Evolutionary conservation across 164 flowering plant species (phyloP).

Genomic region (Magnolia changhungtana): DNA sequence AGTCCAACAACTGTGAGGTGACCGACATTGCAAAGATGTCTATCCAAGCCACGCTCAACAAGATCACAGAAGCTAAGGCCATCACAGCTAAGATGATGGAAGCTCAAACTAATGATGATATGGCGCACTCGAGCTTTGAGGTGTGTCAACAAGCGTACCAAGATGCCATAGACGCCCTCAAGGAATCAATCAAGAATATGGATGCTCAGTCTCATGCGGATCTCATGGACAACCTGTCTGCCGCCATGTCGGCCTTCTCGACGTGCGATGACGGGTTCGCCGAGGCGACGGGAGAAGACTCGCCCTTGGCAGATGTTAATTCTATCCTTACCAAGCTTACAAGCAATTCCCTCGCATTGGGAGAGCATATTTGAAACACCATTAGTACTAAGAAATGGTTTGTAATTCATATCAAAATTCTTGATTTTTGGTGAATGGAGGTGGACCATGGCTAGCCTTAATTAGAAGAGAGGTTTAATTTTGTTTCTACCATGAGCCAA

Average conservation of each 20-base stretch:
- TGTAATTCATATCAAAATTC: too few species aligned
- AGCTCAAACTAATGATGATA: not conserved
- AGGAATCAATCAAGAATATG: constrained; percentile 3
- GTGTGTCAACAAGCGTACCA: constrained; percentile 11
- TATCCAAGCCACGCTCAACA: constrained; percentile 6
- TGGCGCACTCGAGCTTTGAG: not conserved
- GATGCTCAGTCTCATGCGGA: not conserved
- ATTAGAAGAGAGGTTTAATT: too few species aligned
- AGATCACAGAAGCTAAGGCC: constrained; percentile 3
- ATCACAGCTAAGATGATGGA: constrained; percentile 1
- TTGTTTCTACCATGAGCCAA: too few species aligned
- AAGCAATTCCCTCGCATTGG: constrained; percentile 16
- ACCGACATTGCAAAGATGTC: constrained; percentile 1
- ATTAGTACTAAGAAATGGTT: not conserved
- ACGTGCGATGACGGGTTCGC: constrained; percentile 23
- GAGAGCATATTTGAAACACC: not conserved
- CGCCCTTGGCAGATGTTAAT: constrained; percentile 6
- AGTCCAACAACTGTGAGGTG: not conserved
- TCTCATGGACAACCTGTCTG: constrained; percentile 20
- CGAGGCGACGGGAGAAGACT: not conserved
- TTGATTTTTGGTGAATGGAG: too few species aligned
- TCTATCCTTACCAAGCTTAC: not conserved
- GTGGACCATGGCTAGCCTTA: too few species aligned
- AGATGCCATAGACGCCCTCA: constrained; percentile 16
- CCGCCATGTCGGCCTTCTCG: constrained; percentile 7